Conservation (phyloP, 352 stramenopile genomes). For the Pythium biforme region DNA sequence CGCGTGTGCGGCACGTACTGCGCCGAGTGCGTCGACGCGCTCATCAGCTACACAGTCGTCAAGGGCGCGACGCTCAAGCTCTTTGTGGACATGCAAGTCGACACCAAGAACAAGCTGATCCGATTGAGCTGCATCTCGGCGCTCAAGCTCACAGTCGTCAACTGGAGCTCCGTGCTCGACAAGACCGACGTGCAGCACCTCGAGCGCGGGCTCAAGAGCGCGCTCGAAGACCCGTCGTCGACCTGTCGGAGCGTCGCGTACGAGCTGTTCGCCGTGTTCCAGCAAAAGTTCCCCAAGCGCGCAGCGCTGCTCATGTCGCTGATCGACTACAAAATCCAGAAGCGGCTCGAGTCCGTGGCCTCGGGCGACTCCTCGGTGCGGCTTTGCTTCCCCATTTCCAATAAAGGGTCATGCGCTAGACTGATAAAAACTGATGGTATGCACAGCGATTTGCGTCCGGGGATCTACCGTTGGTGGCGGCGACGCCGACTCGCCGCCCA, state of each 20-base stretch:
- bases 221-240: constrained; percentile 76
- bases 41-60: constrained; percentile 65
- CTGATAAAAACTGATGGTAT: neutral
- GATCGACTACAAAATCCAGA: constrained; percentile 84
- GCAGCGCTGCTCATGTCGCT: constrained; percentile 59
- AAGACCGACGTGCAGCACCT: constrained; percentile 80
- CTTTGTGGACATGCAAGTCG: constrained; percentile 69
- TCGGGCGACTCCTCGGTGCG: constrained; percentile 27
- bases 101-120: constrained; percentile 85
- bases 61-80: constrained; percentile 72
- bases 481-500: neutral
- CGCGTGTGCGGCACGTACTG: constrained; percentile 84
- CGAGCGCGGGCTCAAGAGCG: constrained; percentile 68
- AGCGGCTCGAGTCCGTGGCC: constrained; percentile 64
- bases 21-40: constrained; percentile 66
- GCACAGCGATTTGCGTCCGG: constrained; percentile 1
- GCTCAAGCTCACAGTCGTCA: constrained; percentile 44
- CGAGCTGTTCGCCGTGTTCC: constrained; percentile 68
- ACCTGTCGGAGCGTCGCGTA: constrained; percentile 66
- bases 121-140: constrained; percentile 70
- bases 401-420: too few species aligned
- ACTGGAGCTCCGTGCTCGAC: constrained; percentile 77
- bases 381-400: neutral
- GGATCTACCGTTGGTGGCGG: constrained; percentile 3
- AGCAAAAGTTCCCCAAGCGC: constrained; percentile 78